A percentile compares a stretch with the other conserved stretches of the same genome.
Conservation (phyloP, 2,329 filamentous ascomycete species). For the Xenoacremonium recifei region DNA sequence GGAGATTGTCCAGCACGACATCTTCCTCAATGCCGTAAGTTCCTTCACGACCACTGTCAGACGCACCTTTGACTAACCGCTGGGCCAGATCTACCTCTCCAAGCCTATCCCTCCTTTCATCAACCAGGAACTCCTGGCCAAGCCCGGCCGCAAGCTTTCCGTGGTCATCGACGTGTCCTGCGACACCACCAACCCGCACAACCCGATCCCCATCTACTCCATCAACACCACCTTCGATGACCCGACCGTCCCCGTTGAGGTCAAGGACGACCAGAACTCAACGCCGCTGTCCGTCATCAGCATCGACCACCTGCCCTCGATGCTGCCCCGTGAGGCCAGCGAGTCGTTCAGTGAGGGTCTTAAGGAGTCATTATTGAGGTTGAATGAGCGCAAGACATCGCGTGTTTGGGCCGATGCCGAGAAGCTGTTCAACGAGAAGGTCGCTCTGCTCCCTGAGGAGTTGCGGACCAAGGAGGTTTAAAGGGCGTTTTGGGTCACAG, state of each 20-base stretch:
- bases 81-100: conserved; percentile 73
- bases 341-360: conserved; percentile 81
- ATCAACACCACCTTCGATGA: conserved; percentile 84
- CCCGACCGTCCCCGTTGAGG: conserved; percentile 76
- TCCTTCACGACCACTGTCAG: no score
- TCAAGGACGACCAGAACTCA: conserved; percentile 48
- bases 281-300: conserved; percentile 76
- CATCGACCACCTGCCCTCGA: conserved; percentile 81
- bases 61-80: no score
- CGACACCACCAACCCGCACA: conserved; percentile 72
- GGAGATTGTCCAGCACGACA: conserved; percentile 73
- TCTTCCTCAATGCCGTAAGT: conserved; percentile 67
- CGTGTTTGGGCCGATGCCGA: conserved; percentile 85
- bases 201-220: conserved; percentile 74
- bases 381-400: conserved; percentile 72
- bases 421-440: conserved; percentile 82
- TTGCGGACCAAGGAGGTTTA: conserved; percentile 22
- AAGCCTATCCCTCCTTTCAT: conserved; percentile 77
- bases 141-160: conserved; percentile 66
- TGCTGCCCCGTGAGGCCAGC: conserved; percentile 82
- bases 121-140: conserved; percentile 63
- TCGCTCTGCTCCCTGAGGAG: conserved; percentile 35
- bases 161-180: conserved; percentile 80
- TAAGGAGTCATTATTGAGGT: conserved; percentile 71
- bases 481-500: conserved; percentile 4